Percentiles rank a stretch among this genome's conserved stretches.
Evolutionary conservation across 2,329 filamentous ascomycete species (phyloP).

Genomic region (Fusarium papillatum): DNA sequence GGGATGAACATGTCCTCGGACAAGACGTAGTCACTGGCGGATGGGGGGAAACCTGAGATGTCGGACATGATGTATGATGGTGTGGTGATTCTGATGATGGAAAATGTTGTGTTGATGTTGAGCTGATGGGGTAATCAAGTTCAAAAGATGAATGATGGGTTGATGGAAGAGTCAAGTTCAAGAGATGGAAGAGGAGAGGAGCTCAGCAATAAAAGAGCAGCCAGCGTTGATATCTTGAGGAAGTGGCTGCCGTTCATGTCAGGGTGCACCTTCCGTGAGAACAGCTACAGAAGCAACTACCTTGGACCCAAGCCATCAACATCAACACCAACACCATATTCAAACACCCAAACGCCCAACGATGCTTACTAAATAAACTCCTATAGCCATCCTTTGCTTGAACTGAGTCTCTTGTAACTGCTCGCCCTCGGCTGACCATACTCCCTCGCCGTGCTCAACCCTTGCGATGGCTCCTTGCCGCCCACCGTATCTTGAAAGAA

Average conservation of each 20-base stretch:
- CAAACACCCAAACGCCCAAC: slow-evolving; percentile 8
- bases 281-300: neutral
- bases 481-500: slow-evolving; percentile 56
- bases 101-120: neutral
- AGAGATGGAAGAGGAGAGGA: neutral
- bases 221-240: neutral
- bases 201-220: neutral
- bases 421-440: slow-evolving; percentile 19
- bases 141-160: neutral
- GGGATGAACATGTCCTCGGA: neutral
- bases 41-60: neutral
- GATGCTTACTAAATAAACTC: neutral
- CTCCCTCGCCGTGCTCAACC: slow-evolving; percentile 48
- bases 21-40: neutral
- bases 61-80: neutral
- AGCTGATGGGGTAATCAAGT: neutral
- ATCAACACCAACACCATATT: neutral
- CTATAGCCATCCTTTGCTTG: slow-evolving; percentile 43
- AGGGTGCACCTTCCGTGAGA: neutral
- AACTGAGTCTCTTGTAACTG: slow-evolving; percentile 49
- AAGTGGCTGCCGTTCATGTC: neutral
- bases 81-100: neutral
- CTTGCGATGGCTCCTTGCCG: slow-evolving; percentile 48
- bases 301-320: neutral
- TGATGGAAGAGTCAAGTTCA: neutral